These are phyloP conservation scores for Amanita rimosa DNA, from an alignment of 768 basidiomycete species.

Conservation along the genomic window DNA sequence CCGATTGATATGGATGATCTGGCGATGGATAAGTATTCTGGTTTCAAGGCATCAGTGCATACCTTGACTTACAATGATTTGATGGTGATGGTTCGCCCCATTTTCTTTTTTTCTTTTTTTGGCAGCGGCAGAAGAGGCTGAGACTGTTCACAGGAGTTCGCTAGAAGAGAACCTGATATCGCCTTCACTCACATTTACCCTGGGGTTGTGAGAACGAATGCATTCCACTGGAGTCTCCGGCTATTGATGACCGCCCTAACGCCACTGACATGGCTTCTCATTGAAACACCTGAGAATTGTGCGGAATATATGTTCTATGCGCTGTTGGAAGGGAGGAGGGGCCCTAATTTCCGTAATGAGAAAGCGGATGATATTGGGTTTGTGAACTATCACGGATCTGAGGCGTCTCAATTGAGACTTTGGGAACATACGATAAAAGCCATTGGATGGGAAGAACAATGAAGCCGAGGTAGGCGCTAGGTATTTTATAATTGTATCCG, in stretches of 20 bases:
- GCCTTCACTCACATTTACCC: slow-evolving; percentile 33
- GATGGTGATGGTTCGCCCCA: slow-evolving; percentile 20
- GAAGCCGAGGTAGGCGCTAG: not conserved
- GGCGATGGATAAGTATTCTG: slow-evolving; percentile 23
- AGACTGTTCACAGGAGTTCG: slow-evolving; percentile 21
- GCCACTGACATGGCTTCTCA: slow-evolving; percentile 2
- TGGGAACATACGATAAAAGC: slow-evolving; percentile 12
- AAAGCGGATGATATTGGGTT: not conserved
- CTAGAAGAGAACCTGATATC: slow-evolving; percentile 26
- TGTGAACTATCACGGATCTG: slow-evolving; percentile 9
- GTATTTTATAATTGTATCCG: too few species aligned
- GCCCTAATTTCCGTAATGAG: slow-evolving; percentile 7
- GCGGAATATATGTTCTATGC: slow-evolving; percentile 23
- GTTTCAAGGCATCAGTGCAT: slow-evolving; percentile 14
- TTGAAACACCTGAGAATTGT: slow-evolving; percentile 10
- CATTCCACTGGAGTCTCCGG: slow-evolving; percentile 11
- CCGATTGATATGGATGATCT: slow-evolving; percentile 26
- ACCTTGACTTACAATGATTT: slow-evolving; percentile 26
- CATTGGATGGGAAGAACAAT: not conserved
- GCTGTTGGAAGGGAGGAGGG: slow-evolving; percentile 14
- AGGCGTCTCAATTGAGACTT: slow-evolving; percentile 10
- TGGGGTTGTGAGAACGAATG: slow-evolving; percentile 23
- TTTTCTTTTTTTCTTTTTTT: not conserved
- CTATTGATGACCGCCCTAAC: slow-evolving; percentile 10
- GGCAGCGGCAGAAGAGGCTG: not conserved